phyloP scores from a whole-genome alignment of 257 asterid species.

The Datura wrightii region DNA sequence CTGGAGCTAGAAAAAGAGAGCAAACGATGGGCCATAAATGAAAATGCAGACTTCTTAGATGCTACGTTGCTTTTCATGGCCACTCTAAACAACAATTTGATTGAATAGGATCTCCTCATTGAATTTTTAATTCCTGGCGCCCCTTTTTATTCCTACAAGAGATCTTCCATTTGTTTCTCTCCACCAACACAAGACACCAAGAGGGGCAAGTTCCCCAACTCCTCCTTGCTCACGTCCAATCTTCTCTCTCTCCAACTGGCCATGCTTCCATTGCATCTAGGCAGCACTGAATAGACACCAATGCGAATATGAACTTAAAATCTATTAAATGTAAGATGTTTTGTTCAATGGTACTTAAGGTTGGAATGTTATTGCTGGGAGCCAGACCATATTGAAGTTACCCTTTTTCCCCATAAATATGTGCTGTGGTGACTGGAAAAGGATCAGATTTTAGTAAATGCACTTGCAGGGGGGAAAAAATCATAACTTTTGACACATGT shows the following conservation, averaged over 20 bases:
- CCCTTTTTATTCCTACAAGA: neutral
- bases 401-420: neutral
- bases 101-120: neutral
- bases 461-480: neutral
- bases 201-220: neutral
- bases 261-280: neutral
- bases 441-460: neutral
- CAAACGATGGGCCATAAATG: neutral
- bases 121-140: neutral
- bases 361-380: neutral
- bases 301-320: neutral
- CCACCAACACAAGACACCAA: neutral
- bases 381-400: neutral
- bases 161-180: neutral
- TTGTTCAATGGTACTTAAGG: neutral
- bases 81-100: neutral
- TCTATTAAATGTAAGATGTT: neutral
- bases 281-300: neutral
- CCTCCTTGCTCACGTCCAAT: neutral
- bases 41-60: neutral
- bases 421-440: conserved; percentile 5
- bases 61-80: neutral
- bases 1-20: neutral
- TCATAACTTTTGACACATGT: neutral
- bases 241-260: conserved; percentile 9